Base-by-base conservation (phyloP, 192 early-diverging fungal species). In the Entomortierella parvispora region DNA sequence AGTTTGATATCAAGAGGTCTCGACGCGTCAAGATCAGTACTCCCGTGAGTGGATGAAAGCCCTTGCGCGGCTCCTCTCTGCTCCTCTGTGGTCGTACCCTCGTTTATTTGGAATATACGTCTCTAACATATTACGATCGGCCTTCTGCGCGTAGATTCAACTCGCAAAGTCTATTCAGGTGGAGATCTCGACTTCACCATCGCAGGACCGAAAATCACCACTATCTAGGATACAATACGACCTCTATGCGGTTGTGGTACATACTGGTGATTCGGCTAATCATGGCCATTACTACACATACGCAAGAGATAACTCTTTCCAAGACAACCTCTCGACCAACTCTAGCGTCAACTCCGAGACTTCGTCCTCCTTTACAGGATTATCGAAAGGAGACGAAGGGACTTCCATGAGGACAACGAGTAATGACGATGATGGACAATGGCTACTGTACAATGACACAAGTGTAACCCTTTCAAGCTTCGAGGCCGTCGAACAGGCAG, bases 231-330 rank as follows among this genome's bases (percentile, higher is more conserved):
- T 40, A 22, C 6, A 40, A 40, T 86, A 86, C 45, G 61, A 71
- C 31, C 68, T 86, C 15, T 84, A 74, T 18, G 82, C 81, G 11
- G 82, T 86, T 7, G 72, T 86, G 1, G 58, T 86, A 28, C 85
- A 86, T 40, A 71, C 85, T 14, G 85, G 85, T 4, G 63, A 59
- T 22, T 71, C 76, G 2, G 81, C 82, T 0, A 79, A 86, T 54
- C 82, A 85, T 67, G 85, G 85, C 3, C 85, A 86, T 63, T 86
- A 86, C 46, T 86, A 85, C 50, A 77, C 85, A 1, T 86, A 76
- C 43, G 84, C 80, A 12, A 79, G 55, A 43, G 77, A 85, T 29
- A 68, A 61, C 43, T 66, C 46, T 64, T 20, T 32, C 33, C 37
- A 40, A 40, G 37, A 40, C 37, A 40, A 40, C 12, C n/a, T n/a